Evolutionary conservation across 2,329 filamentous ascomycete genomes (phyloP), one percentile per base, ranked within the genome.

Genomic region (Madurella fahalii): DNA sequence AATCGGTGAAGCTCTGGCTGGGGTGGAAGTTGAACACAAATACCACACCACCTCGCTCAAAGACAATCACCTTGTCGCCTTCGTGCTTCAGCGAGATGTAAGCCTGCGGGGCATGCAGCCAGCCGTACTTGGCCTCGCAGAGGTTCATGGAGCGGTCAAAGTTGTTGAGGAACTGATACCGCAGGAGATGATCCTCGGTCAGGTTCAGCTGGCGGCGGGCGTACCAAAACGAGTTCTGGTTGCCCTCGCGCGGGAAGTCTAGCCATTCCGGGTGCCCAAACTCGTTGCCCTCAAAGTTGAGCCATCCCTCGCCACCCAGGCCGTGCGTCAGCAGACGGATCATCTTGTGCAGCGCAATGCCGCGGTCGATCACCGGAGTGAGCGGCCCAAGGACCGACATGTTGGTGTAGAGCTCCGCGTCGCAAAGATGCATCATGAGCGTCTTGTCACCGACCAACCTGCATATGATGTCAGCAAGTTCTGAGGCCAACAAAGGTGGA

Each of bases 221-320:
- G 68, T 96, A 96, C 85, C 90, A 93, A 78, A 92, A 96, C 44
- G 89, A 94, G 73, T 96, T 95, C 67, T 85, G 76, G 74, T 96
- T 96, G 56, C 94, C 94, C 66, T 86, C 90, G 49, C 94, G 89
- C 4, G 94, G 94, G 72, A 99, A 99, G 71, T 99, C 94, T 40
- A 99, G 87, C 94, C 94, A 99, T 72, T 99, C 94, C 0, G 94
- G 94, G 69, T 99, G 94, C 0, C 94, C 94, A 67, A 99, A 99
- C 72, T 99, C 94, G 72, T 99, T 99, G 58, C 94, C 94, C 74
- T 96, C 92, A 65, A 99, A 99, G 76, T 97, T 99, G 50, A 99
- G 87, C 68, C 96, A 99, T 40, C 93, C 94, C 72, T 99, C 94
- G 52, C 94, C 94, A 56, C 94, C 94, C 15, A 99, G 82, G 41